Base-by-base conservation (phyloP, 2,329 filamentous ascomycete genomes). In the Penicillium sp. region DNA sequence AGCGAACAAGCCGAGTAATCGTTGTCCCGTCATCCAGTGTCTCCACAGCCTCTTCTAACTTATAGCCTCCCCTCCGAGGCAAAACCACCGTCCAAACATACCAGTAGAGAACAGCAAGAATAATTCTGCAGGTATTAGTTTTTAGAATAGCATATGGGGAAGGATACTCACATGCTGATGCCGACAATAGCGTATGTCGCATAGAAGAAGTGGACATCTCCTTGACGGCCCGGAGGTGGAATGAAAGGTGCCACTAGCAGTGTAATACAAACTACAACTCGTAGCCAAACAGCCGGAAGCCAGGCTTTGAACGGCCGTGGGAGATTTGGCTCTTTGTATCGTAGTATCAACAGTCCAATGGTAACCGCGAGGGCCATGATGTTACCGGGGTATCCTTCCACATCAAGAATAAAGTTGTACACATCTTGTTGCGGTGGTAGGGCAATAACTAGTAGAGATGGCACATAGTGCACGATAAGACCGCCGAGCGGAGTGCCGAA, bases 341-440 rank as follows among this genome's bases (percentile, higher is more conserved):
- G 82, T 6, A 92, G 76, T 72, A 84, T 81, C 0, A 90, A 63
- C 0, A 90, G 75, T 0, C 88, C 88, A 8, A 80, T 62, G 0
- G 83, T 83, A 0, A 85, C 75, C 0, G 85, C 83, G 1, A 90
- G 69, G 0, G 80, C 80, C 54, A 87, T 81, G 14, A 90, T 76
- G 57, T 89, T 85, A 0, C 79, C 85, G 0, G 87, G 83, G 62
- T 90, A 91, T 0, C 85, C 87, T 65, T 91, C 88, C 0, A 91
- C 85, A 47, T 91, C 87, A 0, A 90, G 75, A 27, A 91, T 90
- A 65, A 92, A 90, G 10, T 85, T 87, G 72, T 91, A 92, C 0
- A 88, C 85, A 47, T 88, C 83, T 3, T 80, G 78, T 0, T 87
- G 85, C 0, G 88, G 87, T 0, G 88, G 87, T 0, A 89, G 76